phyloP scores from a whole-genome alignment of 768 basidiomycete genomes.

The Sarcodon sp. region DNA sequence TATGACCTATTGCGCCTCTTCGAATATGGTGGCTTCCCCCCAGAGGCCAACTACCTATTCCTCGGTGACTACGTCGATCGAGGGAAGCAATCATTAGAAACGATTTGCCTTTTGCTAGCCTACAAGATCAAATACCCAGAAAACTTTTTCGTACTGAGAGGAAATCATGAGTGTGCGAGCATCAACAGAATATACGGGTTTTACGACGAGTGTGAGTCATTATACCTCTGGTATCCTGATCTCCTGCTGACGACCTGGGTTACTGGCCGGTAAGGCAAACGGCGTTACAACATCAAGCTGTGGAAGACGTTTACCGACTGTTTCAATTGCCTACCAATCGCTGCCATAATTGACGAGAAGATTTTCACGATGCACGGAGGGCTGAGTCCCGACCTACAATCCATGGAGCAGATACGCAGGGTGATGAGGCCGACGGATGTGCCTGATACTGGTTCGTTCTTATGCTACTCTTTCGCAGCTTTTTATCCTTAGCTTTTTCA shows the following conservation, averaged over 20 bases:
- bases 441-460: slow-evolving; percentile 79
- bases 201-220: slow-evolving; percentile 91
- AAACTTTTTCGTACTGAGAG: slow-evolving; percentile 99
- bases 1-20: slow-evolving; percentile 96
- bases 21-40: slow-evolving; percentile 98
- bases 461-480: background rate
- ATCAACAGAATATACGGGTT: slow-evolving; percentile 99
- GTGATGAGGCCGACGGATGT: slow-evolving; percentile 99
- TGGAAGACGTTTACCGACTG: slow-evolving; percentile 99
- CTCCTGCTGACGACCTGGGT: background rate
- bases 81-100: slow-evolving; percentile 97
- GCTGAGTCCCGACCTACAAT: slow-evolving; percentile 92
- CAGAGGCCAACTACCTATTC: slow-evolving; percentile 99
- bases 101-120: slow-evolving; percentile 96
- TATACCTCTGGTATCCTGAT: background rate
- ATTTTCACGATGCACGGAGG: slow-evolving; percentile 99
- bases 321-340: slow-evolving; percentile 98
- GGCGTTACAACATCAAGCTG: slow-evolving; percentile 99
- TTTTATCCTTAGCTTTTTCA: slow-evolving; percentile 4
- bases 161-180: slow-evolving; percentile 98
- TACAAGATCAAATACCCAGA: slow-evolving; percentile 99
- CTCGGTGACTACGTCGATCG: slow-evolving; percentile 99
- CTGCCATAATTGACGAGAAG: slow-evolving; percentile 99
- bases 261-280: slow-evolving; percentile 60
- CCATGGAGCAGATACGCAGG: slow-evolving; percentile 98